A percentile compares a stretch with the other conserved stretches of the same genome.
phyloP scores from a whole-genome alignment of 148 eudicot species.

The Persicaria tinctoria region DNA sequence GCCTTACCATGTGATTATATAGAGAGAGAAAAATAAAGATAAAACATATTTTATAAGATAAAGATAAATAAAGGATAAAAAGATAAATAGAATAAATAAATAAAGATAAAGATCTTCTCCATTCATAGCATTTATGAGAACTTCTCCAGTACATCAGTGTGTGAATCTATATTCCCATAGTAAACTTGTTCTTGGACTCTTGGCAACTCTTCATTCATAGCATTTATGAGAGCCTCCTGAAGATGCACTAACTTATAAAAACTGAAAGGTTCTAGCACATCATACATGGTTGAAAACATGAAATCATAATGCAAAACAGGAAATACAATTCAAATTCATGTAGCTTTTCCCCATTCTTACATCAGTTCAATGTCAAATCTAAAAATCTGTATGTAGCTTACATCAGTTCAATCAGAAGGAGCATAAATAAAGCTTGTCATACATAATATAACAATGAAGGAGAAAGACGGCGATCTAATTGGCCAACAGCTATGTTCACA shows the following conservation, averaged over 20 bases:
- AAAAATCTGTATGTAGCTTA: background rate
- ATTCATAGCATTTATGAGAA: constrained; percentile 27
- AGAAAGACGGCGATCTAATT: no score
- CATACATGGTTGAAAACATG: background rate
- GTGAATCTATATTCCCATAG: constrained; percentile 80
- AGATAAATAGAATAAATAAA: no score
- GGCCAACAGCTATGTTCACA: no score
- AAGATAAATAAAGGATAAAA: no score
- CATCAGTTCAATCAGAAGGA: background rate
- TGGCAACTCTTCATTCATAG: constrained; percentile 95
- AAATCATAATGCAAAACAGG: background rate
- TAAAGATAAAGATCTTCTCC: no score
- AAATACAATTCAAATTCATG: constrained; percentile 2
- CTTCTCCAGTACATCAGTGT: constrained; percentile 83
- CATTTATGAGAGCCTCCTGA: constrained; percentile 74
- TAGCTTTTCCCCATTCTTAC: background rate
- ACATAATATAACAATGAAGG: no score
- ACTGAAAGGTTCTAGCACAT: background rate
- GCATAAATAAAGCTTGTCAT: no score
- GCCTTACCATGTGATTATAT: no score
- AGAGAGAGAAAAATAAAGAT: no score
- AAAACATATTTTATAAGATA: no score
- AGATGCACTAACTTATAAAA: constrained; percentile 7
- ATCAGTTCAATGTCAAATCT: background rate
- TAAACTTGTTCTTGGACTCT: constrained; percentile 97